A percentile compares a stretch with the other conserved stretches of the same genome.
phyloP scores from a whole-genome alignment of 2,329 filamentous ascomycete genomes.

The Neodidymelliopsis sp. region DNA sequence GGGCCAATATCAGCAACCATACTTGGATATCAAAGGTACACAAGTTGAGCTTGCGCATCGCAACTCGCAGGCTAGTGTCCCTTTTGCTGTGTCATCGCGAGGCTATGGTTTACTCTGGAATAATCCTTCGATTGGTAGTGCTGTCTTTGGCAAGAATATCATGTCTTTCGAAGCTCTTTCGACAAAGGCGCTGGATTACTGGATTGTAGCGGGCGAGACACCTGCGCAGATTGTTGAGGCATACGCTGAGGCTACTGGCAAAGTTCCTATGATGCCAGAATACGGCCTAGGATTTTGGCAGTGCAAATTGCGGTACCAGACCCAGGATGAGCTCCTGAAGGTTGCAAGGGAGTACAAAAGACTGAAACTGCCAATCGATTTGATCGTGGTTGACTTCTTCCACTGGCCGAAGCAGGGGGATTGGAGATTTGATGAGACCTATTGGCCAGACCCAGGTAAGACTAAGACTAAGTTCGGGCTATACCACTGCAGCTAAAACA shows the following conservation, averaged over 20 bases:
- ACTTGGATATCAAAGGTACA: slow-evolving; percentile 67
- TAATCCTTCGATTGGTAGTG: slow-evolving; percentile 68
- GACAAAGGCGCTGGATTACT: slow-evolving; percentile 67
- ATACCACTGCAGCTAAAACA: background rate
- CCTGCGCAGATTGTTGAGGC: slow-evolving; percentile 64
- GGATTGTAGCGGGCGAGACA: slow-evolving; percentile 66
- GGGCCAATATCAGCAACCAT: slow-evolving; percentile 73
- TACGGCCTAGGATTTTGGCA: slow-evolving; percentile 75
- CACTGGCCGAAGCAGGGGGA: slow-evolving; percentile 73
- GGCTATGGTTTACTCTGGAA: slow-evolving; percentile 74
- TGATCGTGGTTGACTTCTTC: slow-evolving; percentile 74
- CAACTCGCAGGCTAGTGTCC: slow-evolving; percentile 71
- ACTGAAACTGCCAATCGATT: slow-evolving; percentile 64
- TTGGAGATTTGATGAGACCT: slow-evolving; percentile 70
- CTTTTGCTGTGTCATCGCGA: slow-evolving; percentile 66
- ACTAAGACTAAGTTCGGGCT: too few relatives aligned
- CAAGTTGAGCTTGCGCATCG: slow-evolving; percentile 71
- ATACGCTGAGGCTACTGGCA: slow-evolving; percentile 65
- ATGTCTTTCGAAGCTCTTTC: slow-evolving; percentile 69
- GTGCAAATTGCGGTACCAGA: slow-evolving; percentile 71
- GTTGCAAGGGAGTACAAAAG: slow-evolving; percentile 67
- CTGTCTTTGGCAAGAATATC: slow-evolving; percentile 66
- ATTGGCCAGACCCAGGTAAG: slow-evolving; percentile 67
- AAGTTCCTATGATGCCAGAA: slow-evolving; percentile 72
- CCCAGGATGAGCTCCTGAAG: slow-evolving; percentile 67